Conservation (phyloP, 2,329 filamentous ascomycete genomes). For the Helminthosporium solani region DNA sequence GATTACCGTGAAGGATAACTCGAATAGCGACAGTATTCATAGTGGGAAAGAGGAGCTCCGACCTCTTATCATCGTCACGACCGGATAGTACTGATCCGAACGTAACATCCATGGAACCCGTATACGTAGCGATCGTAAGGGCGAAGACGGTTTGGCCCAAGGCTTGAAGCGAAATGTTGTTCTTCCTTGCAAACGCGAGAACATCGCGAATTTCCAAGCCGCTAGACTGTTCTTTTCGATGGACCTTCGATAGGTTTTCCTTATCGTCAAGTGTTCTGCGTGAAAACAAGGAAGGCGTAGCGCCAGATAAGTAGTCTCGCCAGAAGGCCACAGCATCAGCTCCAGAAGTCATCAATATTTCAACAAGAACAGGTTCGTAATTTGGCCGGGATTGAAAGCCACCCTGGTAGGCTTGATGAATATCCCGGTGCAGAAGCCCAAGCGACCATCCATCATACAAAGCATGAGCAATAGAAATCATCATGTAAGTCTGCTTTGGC, state of each 20-base stretch:
- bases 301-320: constrained; percentile 64
- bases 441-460: constrained; percentile 90
- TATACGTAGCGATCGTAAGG: constrained; percentile 64
- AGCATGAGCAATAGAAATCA: constrained; percentile 78
- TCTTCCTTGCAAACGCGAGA: constrained; percentile 62
- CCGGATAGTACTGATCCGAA: constrained; percentile 86
- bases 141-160: constrained; percentile 78
- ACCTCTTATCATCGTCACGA: constrained; percentile 69
- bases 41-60: constrained; percentile 75
- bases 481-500: constrained; percentile 43
- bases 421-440: constrained; percentile 68
- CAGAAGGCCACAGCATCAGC: constrained; percentile 65
- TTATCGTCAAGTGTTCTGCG: constrained; percentile 4
- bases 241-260: constrained; percentile 18
- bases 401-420: constrained; percentile 63
- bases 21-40: constrained; percentile 88
- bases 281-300: constrained; percentile 46
- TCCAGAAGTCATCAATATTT: constrained; percentile 52
- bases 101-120: constrained; percentile 68
- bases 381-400: constrained; percentile 46
- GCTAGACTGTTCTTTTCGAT: constrained; percentile 53
- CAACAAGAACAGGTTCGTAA: constrained; percentile 57
- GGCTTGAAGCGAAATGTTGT: constrained; percentile 72
- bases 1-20: constrained; percentile 68
- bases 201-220: constrained; percentile 46